A percentile compares a stretch with the other conserved stretches of the same genome.
phyloP scores from a whole-genome alignment of 805 yeast species.

The Yarrowia sp. region DNA sequence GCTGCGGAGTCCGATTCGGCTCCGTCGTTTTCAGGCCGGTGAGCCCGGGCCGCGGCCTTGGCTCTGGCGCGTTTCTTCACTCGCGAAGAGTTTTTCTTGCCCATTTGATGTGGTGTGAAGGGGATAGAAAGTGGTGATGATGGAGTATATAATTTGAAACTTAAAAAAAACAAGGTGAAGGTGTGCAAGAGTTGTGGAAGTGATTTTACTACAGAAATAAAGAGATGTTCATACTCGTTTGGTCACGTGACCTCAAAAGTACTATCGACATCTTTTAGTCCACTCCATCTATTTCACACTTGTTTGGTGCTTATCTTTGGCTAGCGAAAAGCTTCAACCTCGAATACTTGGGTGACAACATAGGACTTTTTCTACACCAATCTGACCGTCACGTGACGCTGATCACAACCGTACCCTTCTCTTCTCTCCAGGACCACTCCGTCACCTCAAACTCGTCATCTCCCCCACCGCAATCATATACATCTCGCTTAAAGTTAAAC shows the following conservation, averaged over 20 bases:
- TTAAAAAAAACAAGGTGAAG: no score
- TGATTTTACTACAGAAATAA: no score
- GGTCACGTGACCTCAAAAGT: no score
- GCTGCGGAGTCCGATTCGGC: neutral
- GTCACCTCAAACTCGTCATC: neutral
- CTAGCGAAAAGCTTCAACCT: no score
- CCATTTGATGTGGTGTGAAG: neutral
- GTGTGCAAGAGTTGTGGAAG: no score
- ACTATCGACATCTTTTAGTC: no score
- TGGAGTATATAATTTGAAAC: no score
- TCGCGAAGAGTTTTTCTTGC: conserved; percentile 27
- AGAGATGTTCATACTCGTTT: no score
- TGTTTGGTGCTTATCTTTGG: no score
- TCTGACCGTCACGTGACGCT: neutral
- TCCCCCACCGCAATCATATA: conserved; percentile 15
- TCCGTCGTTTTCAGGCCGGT: neutral
- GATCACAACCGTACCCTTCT: neutral
- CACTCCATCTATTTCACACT: no score
- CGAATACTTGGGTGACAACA: neutral
- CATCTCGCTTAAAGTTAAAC: conserved; percentile 24
- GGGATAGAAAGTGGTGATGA: neutral
- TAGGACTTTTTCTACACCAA: neutral
- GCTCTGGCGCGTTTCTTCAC: conserved; percentile 32
- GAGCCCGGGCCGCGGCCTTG: conserved; percentile 25
- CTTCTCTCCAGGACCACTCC: neutral